Percentiles rank a stretch among this genome's conserved stretches.
Conservation (phyloP, 2,329 filamentous ascomycete species). For the Alternaria ethzedia region DNA sequence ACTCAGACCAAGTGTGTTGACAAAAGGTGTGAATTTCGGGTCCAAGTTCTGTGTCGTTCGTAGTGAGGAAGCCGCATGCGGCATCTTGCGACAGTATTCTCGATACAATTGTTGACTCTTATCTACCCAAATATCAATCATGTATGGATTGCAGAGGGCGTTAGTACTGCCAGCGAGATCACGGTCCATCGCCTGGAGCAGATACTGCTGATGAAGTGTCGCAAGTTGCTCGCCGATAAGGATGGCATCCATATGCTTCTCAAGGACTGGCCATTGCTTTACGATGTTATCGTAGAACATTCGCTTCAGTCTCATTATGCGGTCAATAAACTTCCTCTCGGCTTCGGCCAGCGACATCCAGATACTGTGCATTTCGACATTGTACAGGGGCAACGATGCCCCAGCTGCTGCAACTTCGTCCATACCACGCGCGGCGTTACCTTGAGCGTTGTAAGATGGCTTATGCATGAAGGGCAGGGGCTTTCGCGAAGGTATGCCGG, state of each 20-base stretch:
- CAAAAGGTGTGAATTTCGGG: conserved; percentile 30
- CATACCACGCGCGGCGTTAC: not conserved
- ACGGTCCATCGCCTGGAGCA: conserved; percentile 27
- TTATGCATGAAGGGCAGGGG: conserved; percentile 20
- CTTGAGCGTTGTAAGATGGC: conserved; percentile 16
- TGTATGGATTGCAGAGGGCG: conserved; percentile 24
- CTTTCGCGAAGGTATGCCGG: conserved; percentile 11
- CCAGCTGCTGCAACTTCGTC: not conserved
- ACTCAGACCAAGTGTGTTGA: conserved; percentile 35
- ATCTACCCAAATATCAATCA: conserved; percentile 32
- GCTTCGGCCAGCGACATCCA: conserved; percentile 31
- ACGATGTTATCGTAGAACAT: conserved; percentile 37
- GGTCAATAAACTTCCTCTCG: conserved; percentile 34
- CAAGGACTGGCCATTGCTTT: conserved; percentile 35
- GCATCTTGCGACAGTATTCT: conserved; percentile 33
- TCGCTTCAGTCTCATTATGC: conserved; percentile 30
- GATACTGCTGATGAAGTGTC: conserved; percentile 22
- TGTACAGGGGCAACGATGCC: conserved; percentile 8
- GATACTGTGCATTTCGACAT: conserved; percentile 26
- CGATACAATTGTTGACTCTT: conserved; percentile 27
- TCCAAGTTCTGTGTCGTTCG: conserved; percentile 27
- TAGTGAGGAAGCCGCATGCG: conserved; percentile 33
- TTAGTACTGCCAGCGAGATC: conserved; percentile 16
- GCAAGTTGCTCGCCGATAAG: conserved; percentile 26
- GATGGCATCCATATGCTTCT: conserved; percentile 32